Percentiles rank a stretch among this genome's conserved stretches.
Evolutionary conservation across 2,329 filamentous ascomycete species (phyloP).

Genomic region (Epichloe brachyelytri): DNA sequence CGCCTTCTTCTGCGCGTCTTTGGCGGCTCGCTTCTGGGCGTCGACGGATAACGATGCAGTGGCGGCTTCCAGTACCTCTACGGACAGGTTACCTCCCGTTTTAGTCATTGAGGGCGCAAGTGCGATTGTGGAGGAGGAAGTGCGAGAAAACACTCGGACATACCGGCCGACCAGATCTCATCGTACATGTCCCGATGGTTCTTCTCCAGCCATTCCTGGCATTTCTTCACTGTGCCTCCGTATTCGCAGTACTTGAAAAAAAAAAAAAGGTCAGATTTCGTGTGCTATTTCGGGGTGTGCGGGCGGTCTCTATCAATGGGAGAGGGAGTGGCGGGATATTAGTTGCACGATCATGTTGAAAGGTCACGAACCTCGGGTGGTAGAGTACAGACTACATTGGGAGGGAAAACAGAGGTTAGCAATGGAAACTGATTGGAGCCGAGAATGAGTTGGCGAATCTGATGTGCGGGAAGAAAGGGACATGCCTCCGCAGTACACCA

Average conservation of each 20-base stretch:
- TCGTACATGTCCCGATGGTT: slow-evolving; percentile 62
- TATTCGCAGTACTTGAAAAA: slow-evolving; percentile 83
- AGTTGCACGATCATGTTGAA: slow-evolving; percentile 1
- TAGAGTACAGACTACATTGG: slow-evolving; percentile 43
- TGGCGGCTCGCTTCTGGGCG: slow-evolving; percentile 86
- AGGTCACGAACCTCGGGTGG: slow-evolving; percentile 45
- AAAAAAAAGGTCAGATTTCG: background rate
- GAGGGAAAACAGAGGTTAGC: background rate
- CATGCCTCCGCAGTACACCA: slow-evolving; percentile 48
- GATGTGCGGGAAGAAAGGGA: slow-evolving; percentile 5
- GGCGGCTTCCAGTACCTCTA: slow-evolving; percentile 71
- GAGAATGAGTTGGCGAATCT: background rate
- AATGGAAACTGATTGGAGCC: background rate
- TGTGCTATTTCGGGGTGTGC: background rate
- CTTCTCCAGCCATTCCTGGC: slow-evolving; percentile 84
- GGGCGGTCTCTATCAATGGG: background rate
- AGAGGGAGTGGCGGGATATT: background rate
- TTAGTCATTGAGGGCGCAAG: background rate
- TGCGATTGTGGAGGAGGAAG: background rate
- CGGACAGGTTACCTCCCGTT: background rate
- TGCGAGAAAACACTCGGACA: slow-evolving; percentile 9
- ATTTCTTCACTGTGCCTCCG: slow-evolving; percentile 91
- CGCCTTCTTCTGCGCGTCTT: slow-evolving; percentile 93
- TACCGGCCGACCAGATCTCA: slow-evolving; percentile 77
- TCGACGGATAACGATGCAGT: slow-evolving; percentile 78